A percentile compares a stretch with the other conserved stretches of the same genome.
Conservation (phyloP, 2,329 filamentous ascomycete species). For the Gnomoniopsis smithogilvyi region DNA sequence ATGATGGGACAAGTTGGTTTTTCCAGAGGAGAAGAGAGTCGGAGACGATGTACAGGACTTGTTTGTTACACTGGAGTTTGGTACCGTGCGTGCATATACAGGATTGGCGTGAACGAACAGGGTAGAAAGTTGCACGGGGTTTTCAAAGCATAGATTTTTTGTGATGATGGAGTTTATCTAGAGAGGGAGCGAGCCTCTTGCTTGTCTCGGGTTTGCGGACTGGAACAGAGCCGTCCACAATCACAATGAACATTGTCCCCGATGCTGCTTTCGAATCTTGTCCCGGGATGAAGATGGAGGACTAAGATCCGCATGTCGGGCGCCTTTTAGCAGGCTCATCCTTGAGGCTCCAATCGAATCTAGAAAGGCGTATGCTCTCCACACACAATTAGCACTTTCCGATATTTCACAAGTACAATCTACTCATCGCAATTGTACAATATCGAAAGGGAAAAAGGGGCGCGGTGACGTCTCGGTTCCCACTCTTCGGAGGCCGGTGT, state of each 20-base stretch:
- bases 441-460: not conserved
- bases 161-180: not conserved
- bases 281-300: not conserved
- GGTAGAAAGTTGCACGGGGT: not conserved
- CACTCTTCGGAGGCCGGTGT: conserved; percentile 14
- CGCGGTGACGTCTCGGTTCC: conserved; percentile 4
- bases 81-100: too few relatives aligned
- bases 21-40: too few relatives aligned
- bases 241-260: not conserved
- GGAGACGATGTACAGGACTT: too few relatives aligned
- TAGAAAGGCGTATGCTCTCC: conserved; percentile 4
- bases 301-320: not conserved
- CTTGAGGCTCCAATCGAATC: not conserved
- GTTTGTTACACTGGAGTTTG: too few relatives aligned
- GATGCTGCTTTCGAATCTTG: conserved; percentile 1
- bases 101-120: not conserved
- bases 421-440: not conserved
- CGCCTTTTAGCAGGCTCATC: not conserved
- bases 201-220: conserved; percentile 6
- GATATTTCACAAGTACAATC: not conserved
- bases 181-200: not conserved
- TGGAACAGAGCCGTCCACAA: not conserved
- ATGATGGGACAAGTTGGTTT: too few relatives aligned
- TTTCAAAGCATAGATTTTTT: not conserved
- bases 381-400: not conserved